Conservation (phyloP, 2,329 filamentous ascomycete genomes). For the Pseudogymnoascus sp. region DNA sequence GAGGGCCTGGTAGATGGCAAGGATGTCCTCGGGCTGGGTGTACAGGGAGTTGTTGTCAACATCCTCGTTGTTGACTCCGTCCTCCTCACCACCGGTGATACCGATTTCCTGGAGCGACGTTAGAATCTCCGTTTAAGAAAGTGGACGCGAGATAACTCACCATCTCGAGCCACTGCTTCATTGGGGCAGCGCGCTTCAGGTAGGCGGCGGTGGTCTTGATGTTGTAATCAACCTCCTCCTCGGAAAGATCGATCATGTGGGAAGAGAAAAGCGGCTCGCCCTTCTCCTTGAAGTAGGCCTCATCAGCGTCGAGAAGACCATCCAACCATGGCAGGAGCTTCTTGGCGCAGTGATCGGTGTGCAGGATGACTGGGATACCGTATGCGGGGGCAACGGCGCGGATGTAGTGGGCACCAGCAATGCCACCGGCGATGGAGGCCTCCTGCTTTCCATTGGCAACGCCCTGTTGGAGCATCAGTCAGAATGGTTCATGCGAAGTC, state of each 20-base stretch:
- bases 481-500: constrained; percentile 9
- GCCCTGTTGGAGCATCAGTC: constrained; percentile 38
- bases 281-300: constrained; percentile 88
- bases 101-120: constrained; percentile 56
- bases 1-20: constrained; percentile 81
- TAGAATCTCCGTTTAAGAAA: not conserved
- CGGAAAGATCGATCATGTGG: constrained; percentile 98
- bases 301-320: constrained; percentile 89
- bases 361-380: constrained; percentile 82
- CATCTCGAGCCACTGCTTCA: constrained; percentile 99
- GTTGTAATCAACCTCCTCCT: constrained; percentile 86
- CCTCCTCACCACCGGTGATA: constrained; percentile 95
- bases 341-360: constrained; percentile 99
- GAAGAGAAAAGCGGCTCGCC: constrained; percentile 89
- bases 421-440: constrained; percentile 77
- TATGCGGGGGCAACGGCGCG: constrained; percentile 79
- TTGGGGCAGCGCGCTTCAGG: constrained; percentile 84
- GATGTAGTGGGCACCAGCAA: constrained; percentile 91
- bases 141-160: constrained; percentile 35
- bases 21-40: constrained; percentile 96
- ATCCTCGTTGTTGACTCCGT: constrained; percentile 96
- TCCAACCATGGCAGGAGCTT: constrained; percentile 98
- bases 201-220: constrained; percentile 86
- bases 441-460: constrained; percentile 75
- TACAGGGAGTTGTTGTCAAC: constrained; percentile 96